phyloP scores from a whole-genome alignment of 2,329 filamentous ascomycete species.

The Metarhizium sp. region DNA sequence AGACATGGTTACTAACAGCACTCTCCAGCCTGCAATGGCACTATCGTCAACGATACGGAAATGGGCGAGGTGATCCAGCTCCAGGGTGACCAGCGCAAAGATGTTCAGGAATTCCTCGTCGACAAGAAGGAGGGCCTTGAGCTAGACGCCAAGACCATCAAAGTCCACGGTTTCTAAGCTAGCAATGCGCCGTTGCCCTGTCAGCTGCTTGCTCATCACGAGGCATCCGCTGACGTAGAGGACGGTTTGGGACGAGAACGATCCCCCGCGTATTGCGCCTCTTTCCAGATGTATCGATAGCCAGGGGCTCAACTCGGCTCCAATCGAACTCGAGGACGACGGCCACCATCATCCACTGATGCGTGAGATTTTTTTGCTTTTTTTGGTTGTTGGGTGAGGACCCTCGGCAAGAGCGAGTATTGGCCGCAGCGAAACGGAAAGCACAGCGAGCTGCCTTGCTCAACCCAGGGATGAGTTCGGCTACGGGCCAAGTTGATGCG shows the following conservation, averaged over 20 bases:
- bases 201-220: conserved; percentile 18
- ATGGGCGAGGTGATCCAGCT: conserved; percentile 99
- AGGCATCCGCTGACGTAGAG: conserved; percentile 21
- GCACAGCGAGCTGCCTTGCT: conserved; percentile 7
- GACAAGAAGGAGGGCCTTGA: conserved; percentile 93
- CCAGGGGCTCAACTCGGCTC: conserved; percentile 22
- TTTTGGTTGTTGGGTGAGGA: background rate
- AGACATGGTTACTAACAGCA: conserved; percentile 5
- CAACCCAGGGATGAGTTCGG: conserved; percentile 14
- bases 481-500: conserved; percentile 21
- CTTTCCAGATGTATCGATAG: conserved; percentile 16
- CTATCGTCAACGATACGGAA: conserved; percentile 88
- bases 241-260: conserved; percentile 18
- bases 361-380: conserved; percentile 12
- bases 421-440: conserved; percentile 4
- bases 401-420: background rate
- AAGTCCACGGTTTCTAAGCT: conserved; percentile 56
- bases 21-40: conserved; percentile 90
- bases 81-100: conserved; percentile 97
- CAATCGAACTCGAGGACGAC: conserved; percentile 13
- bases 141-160: conserved; percentile 94
- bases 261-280: conserved; percentile 17
- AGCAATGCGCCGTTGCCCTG: conserved; percentile 29
- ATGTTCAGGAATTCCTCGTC: conserved; percentile 94
- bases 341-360: conserved; percentile 18